Percentiles rank a stretch among this genome's conserved stretches.
Evolutionary conservation across 257 asterid species (phyloP).

Genomic region (Scutellaria barbata): DNA sequence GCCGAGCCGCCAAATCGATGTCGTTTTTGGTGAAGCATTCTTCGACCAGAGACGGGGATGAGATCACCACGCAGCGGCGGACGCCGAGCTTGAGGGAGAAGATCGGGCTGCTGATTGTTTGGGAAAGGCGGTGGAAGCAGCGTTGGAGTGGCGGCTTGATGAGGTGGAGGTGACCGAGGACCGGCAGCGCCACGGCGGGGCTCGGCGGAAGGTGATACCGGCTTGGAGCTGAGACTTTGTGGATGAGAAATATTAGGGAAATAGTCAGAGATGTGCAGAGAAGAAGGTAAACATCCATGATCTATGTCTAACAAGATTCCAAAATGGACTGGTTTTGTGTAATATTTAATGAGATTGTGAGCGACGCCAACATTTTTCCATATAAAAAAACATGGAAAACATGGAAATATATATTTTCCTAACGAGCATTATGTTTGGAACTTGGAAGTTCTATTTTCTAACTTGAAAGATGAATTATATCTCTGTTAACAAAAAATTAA

Average conservation of each 20-base stretch:
- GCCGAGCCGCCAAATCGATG: constrained; percentile 37
- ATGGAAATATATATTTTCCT: no score
- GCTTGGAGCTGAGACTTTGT: constrained; percentile 15
- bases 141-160: constrained; percentile 43
- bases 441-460: no score
- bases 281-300: constrained; percentile 27
- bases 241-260: constrained; percentile 6
- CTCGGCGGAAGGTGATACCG: constrained; percentile 30
- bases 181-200: constrained; percentile 43
- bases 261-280: constrained; percentile 12
- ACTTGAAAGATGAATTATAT: no score
- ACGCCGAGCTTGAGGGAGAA: constrained; percentile 44
- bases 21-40: constrained; percentile 50
- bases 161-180: constrained; percentile 54
- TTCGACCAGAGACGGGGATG: constrained; percentile 39
- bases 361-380: no score
- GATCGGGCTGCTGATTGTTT: constrained; percentile 36
- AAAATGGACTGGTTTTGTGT: no score
- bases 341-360: no score
- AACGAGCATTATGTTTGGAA: no score
- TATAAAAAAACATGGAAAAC: no score
- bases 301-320: no score
- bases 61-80: constrained; percentile 43
- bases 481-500: no score
- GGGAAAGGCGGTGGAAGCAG: constrained; percentile 35